Percentiles rank a stretch among this genome's conserved stretches.
phyloP scores from a whole-genome alignment of 495 filamentous ascomycete genomes.

The Cudoniella acicularis region DNA sequence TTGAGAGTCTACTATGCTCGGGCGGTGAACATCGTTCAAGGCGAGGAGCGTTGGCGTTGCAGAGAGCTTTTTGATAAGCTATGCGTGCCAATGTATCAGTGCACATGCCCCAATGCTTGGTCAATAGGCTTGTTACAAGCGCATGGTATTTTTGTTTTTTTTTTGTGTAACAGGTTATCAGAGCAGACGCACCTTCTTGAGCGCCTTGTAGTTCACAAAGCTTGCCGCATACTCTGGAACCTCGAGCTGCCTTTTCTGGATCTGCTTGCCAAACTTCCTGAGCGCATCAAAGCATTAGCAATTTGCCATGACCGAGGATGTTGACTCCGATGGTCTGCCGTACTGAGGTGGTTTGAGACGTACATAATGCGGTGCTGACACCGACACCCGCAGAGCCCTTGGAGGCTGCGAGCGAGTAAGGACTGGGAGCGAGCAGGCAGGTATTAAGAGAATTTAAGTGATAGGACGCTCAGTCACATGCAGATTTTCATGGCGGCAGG shows the following conservation, averaged over 20 bases:
- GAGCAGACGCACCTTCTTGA: constrained; percentile 78
- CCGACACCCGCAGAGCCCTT: constrained; percentile 26
- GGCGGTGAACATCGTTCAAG: constrained; percentile 57
- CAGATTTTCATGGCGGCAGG: constrained; percentile 17
- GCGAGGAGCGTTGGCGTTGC: constrained; percentile 79
- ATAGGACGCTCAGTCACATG: constrained; percentile 19
- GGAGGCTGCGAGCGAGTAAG: constrained; percentile 18
- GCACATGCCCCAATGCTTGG: constrained; percentile 19
- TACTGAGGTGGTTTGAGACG: constrained; percentile 9
- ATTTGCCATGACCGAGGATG: background rate
- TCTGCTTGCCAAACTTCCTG: constrained; percentile 99
- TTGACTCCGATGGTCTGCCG: too few species aligned
- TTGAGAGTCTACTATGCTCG: constrained; percentile 64
- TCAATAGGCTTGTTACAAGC: constrained; percentile 7
- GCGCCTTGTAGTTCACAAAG: constrained; percentile 98
- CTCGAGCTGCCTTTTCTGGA: constrained; percentile 97
- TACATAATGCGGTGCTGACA: constrained; percentile 29
- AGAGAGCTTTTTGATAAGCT: constrained; percentile 98
- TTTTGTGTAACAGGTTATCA: background rate
- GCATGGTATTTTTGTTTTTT: constrained; percentile 13
- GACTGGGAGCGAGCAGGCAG: constrained; percentile 7
- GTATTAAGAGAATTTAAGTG: constrained; percentile 15
- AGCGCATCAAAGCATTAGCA: background rate
- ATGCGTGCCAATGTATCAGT: constrained; percentile 19
- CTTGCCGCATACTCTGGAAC: constrained; percentile 98